Percentiles rank a stretch among this genome's conserved stretches.
Evolutionary conservation across 345 rosid species (phyloP).

Genomic region (Brassica nigra): DNA sequence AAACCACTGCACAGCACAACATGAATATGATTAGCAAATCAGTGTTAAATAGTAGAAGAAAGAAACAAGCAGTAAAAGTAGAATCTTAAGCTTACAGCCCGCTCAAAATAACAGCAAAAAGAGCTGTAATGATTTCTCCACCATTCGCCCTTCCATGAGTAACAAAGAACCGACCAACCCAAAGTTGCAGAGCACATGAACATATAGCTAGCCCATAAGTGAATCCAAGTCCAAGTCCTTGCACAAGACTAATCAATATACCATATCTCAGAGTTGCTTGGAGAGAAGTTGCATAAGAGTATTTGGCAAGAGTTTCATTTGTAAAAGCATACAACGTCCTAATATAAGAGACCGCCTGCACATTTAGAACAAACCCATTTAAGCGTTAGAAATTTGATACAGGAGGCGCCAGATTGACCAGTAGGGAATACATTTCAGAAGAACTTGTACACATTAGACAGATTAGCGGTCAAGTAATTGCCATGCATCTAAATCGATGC

Average conservation of each 20-base stretch:
- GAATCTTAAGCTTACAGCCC: conserved; percentile 82
- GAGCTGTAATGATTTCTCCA: conserved; percentile 90
- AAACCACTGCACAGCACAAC: conserved; percentile 64
- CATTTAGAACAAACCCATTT: conserved; percentile 16
- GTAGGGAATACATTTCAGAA: conserved; percentile 20
- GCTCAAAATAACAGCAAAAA: conserved; percentile 93
- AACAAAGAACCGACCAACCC: conserved; percentile 95
- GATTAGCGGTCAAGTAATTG: neutral
- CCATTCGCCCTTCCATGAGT: conserved; percentile 63
- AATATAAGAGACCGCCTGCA: conserved; percentile 90
- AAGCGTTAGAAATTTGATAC: conserved; percentile 5
- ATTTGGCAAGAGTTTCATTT: conserved; percentile 95
- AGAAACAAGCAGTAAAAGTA: conserved; percentile 30
- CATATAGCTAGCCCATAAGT: conserved; percentile 99
- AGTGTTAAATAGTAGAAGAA: conserved; percentile 34
- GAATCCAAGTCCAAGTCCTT: conserved; percentile 99
- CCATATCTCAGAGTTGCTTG: conserved; percentile 99
- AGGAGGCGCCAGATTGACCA: neutral
- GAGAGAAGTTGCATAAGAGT: conserved; percentile 95
- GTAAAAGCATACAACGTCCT: conserved; percentile 97
- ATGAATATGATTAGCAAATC: conserved; percentile 48
- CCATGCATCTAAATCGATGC: conserved; percentile 21
- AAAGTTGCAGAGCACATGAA: conserved; percentile 97
- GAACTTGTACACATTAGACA: conserved; percentile 3
- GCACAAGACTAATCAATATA: conserved; percentile 93